Base-by-base conservation (phyloP, 257 asterid genomes). In the Capsicum baccatum region DNA sequence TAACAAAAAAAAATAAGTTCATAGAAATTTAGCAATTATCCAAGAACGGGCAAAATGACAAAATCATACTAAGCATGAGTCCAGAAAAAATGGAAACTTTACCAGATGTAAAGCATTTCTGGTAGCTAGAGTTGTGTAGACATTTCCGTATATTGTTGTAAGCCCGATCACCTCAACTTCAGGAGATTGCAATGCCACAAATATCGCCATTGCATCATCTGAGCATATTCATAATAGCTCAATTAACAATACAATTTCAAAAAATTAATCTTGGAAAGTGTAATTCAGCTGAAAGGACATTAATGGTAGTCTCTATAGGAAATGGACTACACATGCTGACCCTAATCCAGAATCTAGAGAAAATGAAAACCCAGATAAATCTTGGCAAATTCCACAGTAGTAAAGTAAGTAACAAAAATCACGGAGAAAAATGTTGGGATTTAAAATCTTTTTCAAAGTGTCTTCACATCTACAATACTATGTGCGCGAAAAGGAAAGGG, bases 191-290 rank as follows among this genome's bases (percentile, higher is more conserved):
- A 96, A 85, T 52, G 99, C 99, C 93, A 96, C 59, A 81, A 96
- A 94, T 33, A 96, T 94, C 55, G 99, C 99, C 99, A 96, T 96
- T 81, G 99, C 99, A 86, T 96, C 99, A 93, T 96, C 99, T 94
- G 91, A 84, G 13, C 55, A 69, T 16, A 39, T 39, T 37, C 55
- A 39, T 39, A 54, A 76, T 52, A 78, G 64, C 44, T 78, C 63
- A 76, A 76, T 76, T 26, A 50, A 76, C 48, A 14, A 52, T 76
- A 52, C 21, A 52, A 50, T 74, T 71, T 6, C 4, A 35, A 44
- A n/a, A 9, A 26, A 9, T 12, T 33, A 50, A 82, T 44, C 11
- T 63, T 44, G 84, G 60, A 66, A 82, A 70, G 16, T 33, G 37
- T 79, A 68, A 68, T 15, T 68, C 37, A 79, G 33, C 68, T 35